Evolutionary conservation across 2,329 filamentous ascomycete genomes (phyloP), one percentile per base, ranked within the genome.

Genomic region (Mariannaea elegans): DNA sequence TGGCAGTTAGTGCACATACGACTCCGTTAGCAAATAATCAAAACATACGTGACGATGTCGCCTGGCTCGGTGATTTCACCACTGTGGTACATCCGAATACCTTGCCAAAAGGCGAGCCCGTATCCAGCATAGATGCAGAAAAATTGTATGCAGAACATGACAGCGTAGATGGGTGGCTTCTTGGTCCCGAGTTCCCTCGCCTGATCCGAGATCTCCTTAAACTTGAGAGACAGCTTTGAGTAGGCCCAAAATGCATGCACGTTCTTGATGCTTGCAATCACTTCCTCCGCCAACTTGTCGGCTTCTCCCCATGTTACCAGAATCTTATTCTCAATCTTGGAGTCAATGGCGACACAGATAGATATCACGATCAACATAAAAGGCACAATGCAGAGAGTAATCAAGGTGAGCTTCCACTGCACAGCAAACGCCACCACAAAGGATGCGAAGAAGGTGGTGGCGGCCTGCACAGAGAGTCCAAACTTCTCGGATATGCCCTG

Each of bases 401-500:
- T 95, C 46, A 95, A 77, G 0, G 93, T 92, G 60, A 96, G 80
- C 75, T 93, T 94, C 90, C 92, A 95, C 75, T 89, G 93, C 70
- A 90, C 89, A 74, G 93, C 78, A 72, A 94, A 97, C 6, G 88
- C 91, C 63, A 97, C 92, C 51, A 95, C 81, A 64, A 94, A 94
- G 6, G 91, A 91, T 0, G 92, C 87, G 48, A 93, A 77, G 72
- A 97, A 95, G 3, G 90, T 92, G 0, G 91, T 85, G 1, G 90
- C 50, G 2, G 89, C 89, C 8, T 85, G 85, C 52, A 94, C 70
- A 0, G 89, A 90, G 64, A 94, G 77, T 5, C 85, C 86, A 39
- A 93, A 83, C 78, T 94, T 94, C 74, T 93, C 90, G 0, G 90
- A 93, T 34, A 97, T 90, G 56, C 91, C 92, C 66, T 94, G 91